These are phyloP conservation scores for Epichloe uncinata DNA, from an alignment of 2,329 filamentous ascomycete genomes.

Conservation along the genomic window DNA sequence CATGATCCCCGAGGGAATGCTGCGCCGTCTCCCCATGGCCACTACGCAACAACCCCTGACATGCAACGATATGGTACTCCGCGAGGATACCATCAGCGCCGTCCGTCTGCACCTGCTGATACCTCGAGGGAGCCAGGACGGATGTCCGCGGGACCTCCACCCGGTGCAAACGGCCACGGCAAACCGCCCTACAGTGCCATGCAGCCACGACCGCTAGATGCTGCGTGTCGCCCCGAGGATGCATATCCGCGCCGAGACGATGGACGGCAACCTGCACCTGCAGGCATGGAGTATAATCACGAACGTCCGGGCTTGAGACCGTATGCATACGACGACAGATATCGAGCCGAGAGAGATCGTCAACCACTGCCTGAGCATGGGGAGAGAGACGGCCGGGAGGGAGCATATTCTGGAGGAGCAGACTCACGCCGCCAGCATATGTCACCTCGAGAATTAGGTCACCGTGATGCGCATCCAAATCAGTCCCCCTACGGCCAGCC, in stretches of 20 bases:
- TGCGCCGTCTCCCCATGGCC: slow-evolving; percentile 34
- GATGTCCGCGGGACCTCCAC: slow-evolving; percentile 27
- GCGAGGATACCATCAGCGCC: slow-evolving; percentile 38
- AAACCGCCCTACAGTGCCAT: slow-evolving; percentile 30
- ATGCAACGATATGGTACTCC: slow-evolving; percentile 46
- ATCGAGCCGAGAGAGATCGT: slow-evolving; percentile 34
- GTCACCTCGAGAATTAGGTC: slow-evolving; percentile 24
- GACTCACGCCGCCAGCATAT: slow-evolving; percentile 31
- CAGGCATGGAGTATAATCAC: slow-evolving; percentile 36
- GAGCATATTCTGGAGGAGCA: slow-evolving; percentile 33
- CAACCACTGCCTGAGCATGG: slow-evolving; percentile 30
- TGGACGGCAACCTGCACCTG: slow-evolving; percentile 18
- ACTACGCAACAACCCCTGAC: slow-evolving; percentile 46
- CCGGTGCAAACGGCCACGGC: slow-evolving; percentile 38
- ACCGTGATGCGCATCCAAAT: slow-evolving; percentile 30
- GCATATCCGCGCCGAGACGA: slow-evolving; percentile 39
- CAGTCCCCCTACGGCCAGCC: slow-evolving; percentile 31
- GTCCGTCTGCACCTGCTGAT: slow-evolving; percentile 34
- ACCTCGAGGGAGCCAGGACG: slow-evolving; percentile 26
- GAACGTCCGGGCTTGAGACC: slow-evolving; percentile 34
- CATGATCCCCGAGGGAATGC: slow-evolving; percentile 35
- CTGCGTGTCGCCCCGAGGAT: slow-evolving; percentile 28
- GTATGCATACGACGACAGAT: slow-evolving; percentile 39
- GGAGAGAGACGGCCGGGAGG: slow-evolving; percentile 29
- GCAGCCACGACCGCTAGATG: slow-evolving; percentile 33